phyloP scores from a whole-genome alignment of 768 basidiomycete species.

The Nidularia pulvinata region DNA sequence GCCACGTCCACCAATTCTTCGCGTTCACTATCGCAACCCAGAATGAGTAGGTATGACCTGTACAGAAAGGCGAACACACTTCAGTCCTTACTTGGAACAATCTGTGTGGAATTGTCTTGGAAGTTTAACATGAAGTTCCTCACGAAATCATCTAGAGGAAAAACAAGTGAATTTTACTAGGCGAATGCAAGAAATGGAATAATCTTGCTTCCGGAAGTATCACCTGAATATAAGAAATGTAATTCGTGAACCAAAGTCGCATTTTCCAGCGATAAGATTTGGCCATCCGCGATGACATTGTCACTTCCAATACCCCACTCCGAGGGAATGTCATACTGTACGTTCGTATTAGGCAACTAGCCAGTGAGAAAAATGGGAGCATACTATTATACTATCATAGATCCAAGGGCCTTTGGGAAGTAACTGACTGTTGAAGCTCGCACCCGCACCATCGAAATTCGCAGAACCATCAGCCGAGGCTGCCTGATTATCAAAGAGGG shows the following conservation, averaged over 20 bases:
- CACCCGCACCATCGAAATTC: conserved; percentile 34
- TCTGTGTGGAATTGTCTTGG: conserved; percentile 27
- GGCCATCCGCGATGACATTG: conserved; percentile 43
- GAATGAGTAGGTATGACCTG: no score
- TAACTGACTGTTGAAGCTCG: conserved; percentile 36
- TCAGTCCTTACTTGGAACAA: conserved; percentile 26
- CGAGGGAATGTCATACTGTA: conserved; percentile 39
- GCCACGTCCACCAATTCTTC: conserved; percentile 43
- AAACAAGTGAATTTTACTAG: not conserved
- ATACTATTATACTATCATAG: conserved; percentile 37
- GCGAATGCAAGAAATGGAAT: not conserved
- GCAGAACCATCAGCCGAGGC: conserved; percentile 36
- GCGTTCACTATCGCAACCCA: conserved; percentile 43
- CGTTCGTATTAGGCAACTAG: not conserved
- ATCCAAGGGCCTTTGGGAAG: conserved; percentile 35
- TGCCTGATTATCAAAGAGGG: conserved; percentile 39
- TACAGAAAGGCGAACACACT: not conserved
- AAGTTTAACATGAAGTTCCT: conserved; percentile 33
- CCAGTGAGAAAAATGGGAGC: not conserved
- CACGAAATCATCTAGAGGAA: conserved; percentile 19
- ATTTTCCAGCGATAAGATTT: conserved; percentile 28
- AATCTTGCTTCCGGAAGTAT: conserved; percentile 29
- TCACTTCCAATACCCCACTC: conserved; percentile 38
- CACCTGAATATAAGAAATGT: conserved; percentile 47
- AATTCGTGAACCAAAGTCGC: conserved; percentile 42